phyloP scores from a whole-genome alignment of 306 rosid genomes.

The Clitoria ternatea region DNA sequence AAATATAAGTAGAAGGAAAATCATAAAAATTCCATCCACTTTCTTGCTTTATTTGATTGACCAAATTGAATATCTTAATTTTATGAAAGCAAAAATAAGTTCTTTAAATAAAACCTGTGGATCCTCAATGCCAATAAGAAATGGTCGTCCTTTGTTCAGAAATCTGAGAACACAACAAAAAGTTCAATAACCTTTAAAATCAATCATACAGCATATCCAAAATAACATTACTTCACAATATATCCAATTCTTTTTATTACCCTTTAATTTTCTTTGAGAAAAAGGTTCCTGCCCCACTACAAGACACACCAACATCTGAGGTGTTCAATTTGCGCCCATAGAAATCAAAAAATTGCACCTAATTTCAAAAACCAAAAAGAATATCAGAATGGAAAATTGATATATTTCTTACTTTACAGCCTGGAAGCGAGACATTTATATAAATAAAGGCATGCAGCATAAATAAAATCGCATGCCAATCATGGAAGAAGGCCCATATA shows the following conservation, averaged over 20 bases:
- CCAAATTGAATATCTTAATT: background rate
- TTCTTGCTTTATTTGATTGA: slow-evolving; percentile 2
- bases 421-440: background rate
- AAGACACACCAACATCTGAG: slow-evolving; percentile 89
- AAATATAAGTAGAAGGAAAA: background rate
- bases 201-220: background rate
- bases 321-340: slow-evolving; percentile 93
- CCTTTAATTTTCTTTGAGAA: slow-evolving; percentile 69
- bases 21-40: background rate
- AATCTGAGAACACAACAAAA: slow-evolving; percentile 47
- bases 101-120: slow-evolving; percentile 72
- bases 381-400: slow-evolving; percentile 2
- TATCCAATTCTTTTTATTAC: slow-evolving; percentile 36
- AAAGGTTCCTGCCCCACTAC: slow-evolving; percentile 71
- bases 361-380: background rate
- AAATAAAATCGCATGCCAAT: background rate
- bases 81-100: background rate
- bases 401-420: background rate
- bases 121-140: slow-evolving; percentile 88
- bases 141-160: slow-evolving; percentile 44
- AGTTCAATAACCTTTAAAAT: background rate
- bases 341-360: slow-evolving; percentile 89
- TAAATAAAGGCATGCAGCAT: slow-evolving; percentile 2
- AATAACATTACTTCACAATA: background rate
- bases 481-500: background rate